A percentile compares a stretch with the other conserved stretches of the same genome.
These are phyloP conservation scores for Arctostaphylos glauca DNA, from an alignment of 148 eudicot species.

Conservation along the genomic window DNA sequence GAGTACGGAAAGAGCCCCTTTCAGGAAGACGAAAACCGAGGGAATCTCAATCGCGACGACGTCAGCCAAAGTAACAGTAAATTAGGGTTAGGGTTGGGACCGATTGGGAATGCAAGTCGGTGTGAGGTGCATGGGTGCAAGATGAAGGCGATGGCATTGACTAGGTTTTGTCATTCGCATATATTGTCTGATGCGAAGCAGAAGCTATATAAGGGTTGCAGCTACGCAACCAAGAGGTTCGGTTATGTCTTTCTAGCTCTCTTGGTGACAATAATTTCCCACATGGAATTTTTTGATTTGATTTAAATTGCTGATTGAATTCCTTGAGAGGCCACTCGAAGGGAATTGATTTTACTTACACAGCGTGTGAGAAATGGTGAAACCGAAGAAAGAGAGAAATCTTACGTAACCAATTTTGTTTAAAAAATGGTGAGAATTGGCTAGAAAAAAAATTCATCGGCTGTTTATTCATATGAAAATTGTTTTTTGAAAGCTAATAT, in stretches of 20 bases:
- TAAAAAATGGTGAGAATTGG: not conserved
- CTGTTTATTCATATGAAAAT: not conserved
- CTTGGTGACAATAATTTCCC: no score
- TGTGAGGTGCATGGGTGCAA: slow-evolving; percentile 48
- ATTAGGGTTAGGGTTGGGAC: slow-evolving; percentile 36
- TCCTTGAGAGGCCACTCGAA: not conserved
- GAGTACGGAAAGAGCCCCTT: slow-evolving; percentile 43
- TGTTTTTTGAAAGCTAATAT: not conserved
- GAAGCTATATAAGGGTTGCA: slow-evolving; percentile 51
- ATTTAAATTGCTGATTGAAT: not conserved
- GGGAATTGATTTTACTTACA: not conserved
- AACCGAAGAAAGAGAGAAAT: not conserved
- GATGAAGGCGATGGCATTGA: slow-evolving; percentile 55
- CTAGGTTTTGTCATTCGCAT: slow-evolving; percentile 50
- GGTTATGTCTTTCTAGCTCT: not conserved
- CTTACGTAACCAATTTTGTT: not conserved
- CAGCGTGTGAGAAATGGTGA: not conserved
- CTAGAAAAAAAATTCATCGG: not conserved
- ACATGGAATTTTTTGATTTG: not conserved
- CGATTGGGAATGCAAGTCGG: slow-evolving; percentile 14
- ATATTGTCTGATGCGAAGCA: slow-evolving; percentile 49
- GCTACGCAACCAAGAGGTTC: slow-evolving; percentile 40
- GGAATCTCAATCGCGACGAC: not conserved
- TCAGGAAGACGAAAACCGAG: slow-evolving; percentile 23
- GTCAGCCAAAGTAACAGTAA: slow-evolving; percentile 10